A percentile compares a stretch with the other conserved stretches of the same genome.
Evolutionary conservation across 305 asterid genomes (phyloP).

Genomic region (Solanum hybrid): DNA sequence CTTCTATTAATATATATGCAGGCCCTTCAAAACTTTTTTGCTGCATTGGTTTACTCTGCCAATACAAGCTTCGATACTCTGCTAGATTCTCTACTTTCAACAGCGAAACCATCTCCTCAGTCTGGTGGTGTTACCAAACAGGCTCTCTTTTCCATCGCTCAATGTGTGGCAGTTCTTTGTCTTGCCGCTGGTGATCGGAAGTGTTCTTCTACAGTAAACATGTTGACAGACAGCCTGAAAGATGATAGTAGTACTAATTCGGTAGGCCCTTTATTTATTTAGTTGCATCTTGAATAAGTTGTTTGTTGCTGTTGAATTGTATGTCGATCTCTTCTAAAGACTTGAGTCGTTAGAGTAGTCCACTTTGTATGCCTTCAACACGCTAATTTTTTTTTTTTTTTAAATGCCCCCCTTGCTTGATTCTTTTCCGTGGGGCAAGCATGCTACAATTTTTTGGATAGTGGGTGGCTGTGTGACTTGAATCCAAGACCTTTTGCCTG

Average conservation of each 20-base stretch:
- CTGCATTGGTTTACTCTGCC: conserved; percentile 80
- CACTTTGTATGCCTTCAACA: background rate
- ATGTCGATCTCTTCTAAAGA: background rate
- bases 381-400: background rate
- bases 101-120: conserved; percentile 80
- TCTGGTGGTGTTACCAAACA: conserved; percentile 91
- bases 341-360: background rate
- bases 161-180: conserved; percentile 97
- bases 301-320: background rate
- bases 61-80: conserved; percentile 91
- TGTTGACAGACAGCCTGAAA: conserved; percentile 89
- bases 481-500: background rate
- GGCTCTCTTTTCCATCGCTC: conserved; percentile 92
- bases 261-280: conserved; percentile 32
- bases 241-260: conserved; percentile 69
- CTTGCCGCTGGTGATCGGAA: conserved; percentile 84
- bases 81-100: conserved; percentile 88
- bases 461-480: background rate
- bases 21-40: conserved; percentile 89
- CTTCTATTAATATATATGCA: conserved; percentile 29
- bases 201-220: conserved; percentile 76
- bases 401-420: background rate
- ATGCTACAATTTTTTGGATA: background rate
- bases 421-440: background rate
- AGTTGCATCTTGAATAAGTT: background rate